Evolutionary conservation across 805 yeast genomes (phyloP).

Genomic region (Grigorovia transvaalensis): DNA sequence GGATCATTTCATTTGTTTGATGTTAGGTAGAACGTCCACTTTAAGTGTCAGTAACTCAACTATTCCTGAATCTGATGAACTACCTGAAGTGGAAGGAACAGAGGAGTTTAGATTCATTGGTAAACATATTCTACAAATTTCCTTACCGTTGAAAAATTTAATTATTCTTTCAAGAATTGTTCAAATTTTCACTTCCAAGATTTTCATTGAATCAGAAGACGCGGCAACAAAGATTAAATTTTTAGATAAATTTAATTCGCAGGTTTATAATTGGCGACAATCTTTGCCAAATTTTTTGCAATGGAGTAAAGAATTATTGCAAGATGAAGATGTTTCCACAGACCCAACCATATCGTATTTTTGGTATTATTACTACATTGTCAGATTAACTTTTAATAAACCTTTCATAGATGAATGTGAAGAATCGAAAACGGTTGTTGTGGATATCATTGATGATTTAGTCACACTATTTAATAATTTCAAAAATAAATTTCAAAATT

Average conservation of each 20-base stretch:
- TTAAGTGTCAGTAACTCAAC: slow-evolving; percentile 48
- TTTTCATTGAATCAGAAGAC: slow-evolving; percentile 26
- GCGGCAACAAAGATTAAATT: slow-evolving; percentile 30
- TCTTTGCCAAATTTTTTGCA: slow-evolving; percentile 38
- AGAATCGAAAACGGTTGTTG: slow-evolving; percentile 20
- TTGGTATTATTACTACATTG: slow-evolving; percentile 48
- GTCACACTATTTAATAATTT: slow-evolving; percentile 22
- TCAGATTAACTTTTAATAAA: slow-evolving; percentile 47
- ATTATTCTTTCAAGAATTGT: slow-evolving; percentile 34
- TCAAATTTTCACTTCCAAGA: slow-evolving; percentile 28
- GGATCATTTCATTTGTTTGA: slow-evolving; percentile 50
- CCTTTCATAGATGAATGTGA: slow-evolving; percentile 42
- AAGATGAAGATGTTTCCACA: slow-evolving; percentile 32
- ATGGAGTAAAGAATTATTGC: slow-evolving; percentile 38
- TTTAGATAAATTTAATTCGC: slow-evolving; percentile 35
- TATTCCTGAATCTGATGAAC: slow-evolving; percentile 46
- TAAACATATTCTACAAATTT: slow-evolving; percentile 24
- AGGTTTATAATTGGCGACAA: slow-evolving; percentile 43
- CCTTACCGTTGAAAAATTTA: slow-evolving; percentile 33
- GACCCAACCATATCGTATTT: slow-evolving; percentile 46
- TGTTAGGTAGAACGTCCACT: slow-evolving; percentile 49
- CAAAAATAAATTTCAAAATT: slow-evolving; percentile 15
- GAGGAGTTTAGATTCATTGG: slow-evolving; percentile 41
- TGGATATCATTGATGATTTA: slow-evolving; percentile 24
- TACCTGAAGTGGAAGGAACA: slow-evolving; percentile 56